phyloP scores from a whole-genome alignment of 192 early-diverging fungal genomes.

The Lunasporangiospora selenospora region DNA sequence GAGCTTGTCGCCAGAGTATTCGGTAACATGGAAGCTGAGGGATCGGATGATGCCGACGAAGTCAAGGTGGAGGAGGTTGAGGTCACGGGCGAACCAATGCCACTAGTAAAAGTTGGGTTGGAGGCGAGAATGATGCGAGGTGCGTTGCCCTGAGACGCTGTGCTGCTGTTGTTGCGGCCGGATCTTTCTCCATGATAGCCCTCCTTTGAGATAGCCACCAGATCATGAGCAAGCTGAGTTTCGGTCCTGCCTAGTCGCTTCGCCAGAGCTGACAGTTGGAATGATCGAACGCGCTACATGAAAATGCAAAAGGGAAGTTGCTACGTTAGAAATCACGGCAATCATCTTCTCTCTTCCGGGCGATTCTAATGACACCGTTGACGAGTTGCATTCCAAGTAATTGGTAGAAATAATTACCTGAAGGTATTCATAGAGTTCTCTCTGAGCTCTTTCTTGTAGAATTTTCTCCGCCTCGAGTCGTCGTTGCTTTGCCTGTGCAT shows the following conservation, averaged over 20 bases:
- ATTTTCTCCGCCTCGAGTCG: slow-evolving; percentile 10
- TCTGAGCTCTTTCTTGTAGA: slow-evolving; percentile 14
- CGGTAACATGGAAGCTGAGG: too few relatives aligned
- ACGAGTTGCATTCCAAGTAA: too few relatives aligned
- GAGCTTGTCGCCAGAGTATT: too few relatives aligned
- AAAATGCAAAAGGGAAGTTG: neutral
- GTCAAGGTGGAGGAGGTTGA: neutral
- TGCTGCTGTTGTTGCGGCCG: neutral
- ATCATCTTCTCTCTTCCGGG: too few relatives aligned
- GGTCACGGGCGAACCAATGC: neutral
- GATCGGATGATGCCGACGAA: neutral
- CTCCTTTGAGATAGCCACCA: slow-evolving; percentile 22
- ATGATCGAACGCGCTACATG: slow-evolving; percentile 26
- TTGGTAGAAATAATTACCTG: too few relatives aligned
- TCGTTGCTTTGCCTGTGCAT: slow-evolving; percentile 12
- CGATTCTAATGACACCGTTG: too few relatives aligned
- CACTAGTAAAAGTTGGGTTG: neutral
- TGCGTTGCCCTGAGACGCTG: too few relatives aligned
- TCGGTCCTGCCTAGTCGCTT: slow-evolving; percentile 25
- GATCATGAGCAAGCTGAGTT: slow-evolving; percentile 26
- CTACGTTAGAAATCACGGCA: too few relatives aligned
- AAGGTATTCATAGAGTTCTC: slow-evolving; percentile 37
- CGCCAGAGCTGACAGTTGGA: slow-evolving; percentile 10
- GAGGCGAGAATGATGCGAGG: slow-evolving; percentile 24
- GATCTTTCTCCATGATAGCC: neutral